Evolutionary conservation across 768 basidiomycete species (phyloP).

Genomic region (Boletus bicolor): DNA sequence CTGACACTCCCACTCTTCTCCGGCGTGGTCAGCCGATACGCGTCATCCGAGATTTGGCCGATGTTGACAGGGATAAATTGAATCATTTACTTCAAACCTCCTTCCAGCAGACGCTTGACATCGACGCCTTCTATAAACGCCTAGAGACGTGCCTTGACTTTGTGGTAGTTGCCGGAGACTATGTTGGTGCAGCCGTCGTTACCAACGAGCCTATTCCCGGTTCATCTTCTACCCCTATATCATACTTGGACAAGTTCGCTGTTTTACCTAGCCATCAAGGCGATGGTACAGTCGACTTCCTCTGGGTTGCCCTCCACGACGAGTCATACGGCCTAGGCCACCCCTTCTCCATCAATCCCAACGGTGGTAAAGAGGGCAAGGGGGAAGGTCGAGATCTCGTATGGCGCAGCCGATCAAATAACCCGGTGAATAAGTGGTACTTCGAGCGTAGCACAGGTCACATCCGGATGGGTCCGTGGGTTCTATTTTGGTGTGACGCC

Average conservation of each 20-base stretch:
- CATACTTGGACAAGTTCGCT: conserved; percentile 98
- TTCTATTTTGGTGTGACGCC: conserved; percentile 98
- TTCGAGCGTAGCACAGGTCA: conserved; percentile 95
- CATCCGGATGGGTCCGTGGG: conserved; percentile 80
- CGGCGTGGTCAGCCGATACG: conserved; percentile 85
- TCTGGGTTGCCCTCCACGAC: conserved; percentile 98
- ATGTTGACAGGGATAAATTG: conserved; percentile 74
- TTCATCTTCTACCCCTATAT: conserved; percentile 46
- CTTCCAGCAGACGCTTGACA: conserved; percentile 73
- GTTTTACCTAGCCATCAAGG: conserved; percentile 94
- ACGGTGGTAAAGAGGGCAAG: conserved; percentile 85
- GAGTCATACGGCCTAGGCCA: conserved; percentile 97
- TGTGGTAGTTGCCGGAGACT: conserved; percentile 91
- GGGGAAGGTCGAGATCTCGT: conserved; percentile 94
- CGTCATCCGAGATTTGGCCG: conserved; percentile 66
- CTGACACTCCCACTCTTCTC: conserved; percentile 89
- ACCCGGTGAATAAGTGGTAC: conserved; percentile 99
- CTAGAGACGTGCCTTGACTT: conserved; percentile 81
- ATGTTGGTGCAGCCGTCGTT: conserved; percentile 91
- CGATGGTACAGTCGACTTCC: conserved; percentile 97
- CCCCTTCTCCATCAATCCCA: conserved; percentile 91
- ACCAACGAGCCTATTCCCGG: conserved; percentile 56
- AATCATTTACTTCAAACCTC: conserved; percentile 83
- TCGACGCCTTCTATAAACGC: conserved; percentile 72
- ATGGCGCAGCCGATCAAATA: conserved; percentile 90